Evolutionary conservation across 257 asterid species (phyloP), one percentile per base, ranked within the genome.

Genomic region (Mitragyna speciosa): DNA sequence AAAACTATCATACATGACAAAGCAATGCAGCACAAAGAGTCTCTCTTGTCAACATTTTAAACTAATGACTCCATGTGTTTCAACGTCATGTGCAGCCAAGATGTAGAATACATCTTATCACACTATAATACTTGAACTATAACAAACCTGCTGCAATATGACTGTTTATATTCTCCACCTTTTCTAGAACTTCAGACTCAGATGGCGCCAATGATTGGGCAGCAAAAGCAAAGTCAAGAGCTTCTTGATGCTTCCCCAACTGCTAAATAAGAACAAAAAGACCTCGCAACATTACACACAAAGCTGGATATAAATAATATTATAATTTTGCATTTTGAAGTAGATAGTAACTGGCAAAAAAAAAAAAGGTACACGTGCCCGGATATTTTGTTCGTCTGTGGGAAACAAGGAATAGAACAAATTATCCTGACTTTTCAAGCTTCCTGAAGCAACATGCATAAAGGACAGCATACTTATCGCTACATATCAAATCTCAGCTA

Each of bases 171-270:
- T 54, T 86, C 54, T 90, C 97, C 82, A 92, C 94, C 87, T 85
- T 91, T 81, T 88, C 88, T 86, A 78, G 82, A 59, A 90, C 88
- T 78, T 88, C 96, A 84, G 82, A 80, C 87, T 92, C 92, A 70
- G 88, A 87, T 47, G 96, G 90, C 85, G 89, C 93, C 83, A 86
- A 71, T 58, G 93, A 82, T 72, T 87, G 96, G 70, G 96, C 94
- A 68, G 95, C 94, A 80, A 83, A 72, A 82, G 97, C 96, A 82
- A 89, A 96, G 80, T 96, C 94, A 85, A 90, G 76, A 12, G 98
- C 98, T 80, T 92, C 97, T 89, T 88, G 88, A 79, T 91, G 93
- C 79, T 90, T 89, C 58, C 90, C 92, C 84, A 91, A 85, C 99
- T 96, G 89, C 90, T 85, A 73, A 75, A 73, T 20, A 67, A 81